Percentiles rank a stretch among this genome's conserved stretches.
These are phyloP conservation scores for Funneliformis geosporum DNA, from an alignment of 192 early-diverging fungal genomes.

Conservation along the genomic window DNA sequence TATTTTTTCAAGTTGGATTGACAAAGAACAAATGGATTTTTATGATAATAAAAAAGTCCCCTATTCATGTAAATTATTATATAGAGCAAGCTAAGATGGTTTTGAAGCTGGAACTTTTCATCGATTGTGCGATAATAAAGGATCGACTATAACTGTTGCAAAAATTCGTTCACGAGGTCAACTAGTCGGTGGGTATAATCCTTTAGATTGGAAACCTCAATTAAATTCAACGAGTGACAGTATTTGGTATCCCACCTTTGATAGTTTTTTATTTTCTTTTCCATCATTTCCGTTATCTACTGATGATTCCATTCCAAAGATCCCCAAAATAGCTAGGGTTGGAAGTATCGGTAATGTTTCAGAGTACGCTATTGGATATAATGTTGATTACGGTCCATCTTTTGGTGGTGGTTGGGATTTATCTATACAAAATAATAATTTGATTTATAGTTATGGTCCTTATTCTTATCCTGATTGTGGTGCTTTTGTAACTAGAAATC, in stretches of 20 bases:
- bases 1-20: constrained; percentile 24
- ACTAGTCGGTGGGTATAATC: constrained; percentile 19
- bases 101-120: background rate
- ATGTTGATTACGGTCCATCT: background rate
- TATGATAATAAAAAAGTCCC: background rate
- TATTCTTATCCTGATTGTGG: background rate
- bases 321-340: background rate
- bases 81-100: constrained; percentile 7
- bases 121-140: constrained; percentile 14
- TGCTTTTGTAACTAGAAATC: background rate
- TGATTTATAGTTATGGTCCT: background rate
- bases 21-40: background rate
- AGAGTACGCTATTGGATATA: background rate
- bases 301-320: background rate
- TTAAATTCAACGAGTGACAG: background rate
- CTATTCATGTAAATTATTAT: constrained; percentile 7
- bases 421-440: background rate
- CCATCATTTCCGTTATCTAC: too few species aligned
- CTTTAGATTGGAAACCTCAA: constrained; percentile 11
- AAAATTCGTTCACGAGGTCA: background rate
- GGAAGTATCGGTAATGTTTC: background rate
- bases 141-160: background rate
- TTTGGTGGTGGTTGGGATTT: constrained; percentile 21
- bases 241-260: background rate
- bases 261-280: constrained; percentile 24